phyloP scores from a whole-genome alignment of 2,329 filamentous ascomycete genomes.

The Elsinoe arachidis region DNA sequence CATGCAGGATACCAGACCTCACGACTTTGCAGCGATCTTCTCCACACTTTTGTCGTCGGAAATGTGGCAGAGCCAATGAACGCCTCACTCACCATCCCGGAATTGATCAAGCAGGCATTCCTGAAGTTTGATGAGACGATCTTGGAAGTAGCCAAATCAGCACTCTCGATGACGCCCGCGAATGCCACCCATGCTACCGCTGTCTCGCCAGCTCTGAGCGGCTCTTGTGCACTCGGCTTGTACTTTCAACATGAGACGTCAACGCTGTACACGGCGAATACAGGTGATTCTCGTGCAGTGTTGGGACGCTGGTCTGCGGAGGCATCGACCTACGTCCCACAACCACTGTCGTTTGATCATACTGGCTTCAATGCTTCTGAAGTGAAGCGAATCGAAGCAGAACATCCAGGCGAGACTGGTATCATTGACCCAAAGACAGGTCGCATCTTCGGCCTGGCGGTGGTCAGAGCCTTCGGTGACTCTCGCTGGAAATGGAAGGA shows the following conservation, averaged over 20 bases:
- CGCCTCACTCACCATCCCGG: neutral
- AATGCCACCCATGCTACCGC: constrained; percentile 23
- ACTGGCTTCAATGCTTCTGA: constrained; percentile 56
- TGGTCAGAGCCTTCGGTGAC: constrained; percentile 62
- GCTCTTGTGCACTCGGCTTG: constrained; percentile 56
- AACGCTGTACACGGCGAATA: constrained; percentile 54
- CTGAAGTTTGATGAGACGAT: constrained; percentile 32
- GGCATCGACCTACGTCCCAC: constrained; percentile 44
- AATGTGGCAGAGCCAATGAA: constrained; percentile 16
- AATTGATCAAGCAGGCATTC: constrained; percentile 34
- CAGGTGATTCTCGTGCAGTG: constrained; percentile 60
- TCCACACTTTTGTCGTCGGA: constrained; percentile 21
- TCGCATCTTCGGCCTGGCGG: constrained; percentile 52
- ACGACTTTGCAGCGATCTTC: constrained; percentile 19
- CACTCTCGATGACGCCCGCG: constrained; percentile 14
- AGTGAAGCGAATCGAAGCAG: constrained; percentile 43
- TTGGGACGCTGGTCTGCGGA: constrained; percentile 40
- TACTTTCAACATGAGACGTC: constrained; percentile 49
- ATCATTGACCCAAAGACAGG: constrained; percentile 47
- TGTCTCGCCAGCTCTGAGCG: constrained; percentile 37
- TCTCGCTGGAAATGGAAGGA: constrained; percentile 58
- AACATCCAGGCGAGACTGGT: constrained; percentile 55
- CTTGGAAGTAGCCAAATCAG: constrained; percentile 19
- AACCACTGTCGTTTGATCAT: constrained; percentile 55
- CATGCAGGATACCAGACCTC: constrained; percentile 29